Evolutionary conservation across 257 asterid species (phyloP).

Genomic region (Fraxinus pennsylvanica): DNA sequence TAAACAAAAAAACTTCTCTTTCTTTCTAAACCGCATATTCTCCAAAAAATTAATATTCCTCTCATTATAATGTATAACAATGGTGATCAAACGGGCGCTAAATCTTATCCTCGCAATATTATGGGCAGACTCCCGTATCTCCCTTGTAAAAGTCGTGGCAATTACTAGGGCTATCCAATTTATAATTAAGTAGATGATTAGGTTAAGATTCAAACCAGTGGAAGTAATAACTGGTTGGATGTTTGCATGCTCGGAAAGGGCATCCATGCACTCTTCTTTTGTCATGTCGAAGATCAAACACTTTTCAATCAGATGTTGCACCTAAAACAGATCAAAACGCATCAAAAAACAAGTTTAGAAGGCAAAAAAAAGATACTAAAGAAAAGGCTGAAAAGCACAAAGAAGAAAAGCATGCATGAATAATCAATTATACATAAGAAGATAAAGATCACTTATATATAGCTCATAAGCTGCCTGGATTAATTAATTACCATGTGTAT

Average conservation of each 20-base stretch:
- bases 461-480: background rate
- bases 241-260: slow-evolving; percentile 85
- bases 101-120: too few species aligned
- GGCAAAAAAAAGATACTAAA: background rate
- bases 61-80: too few species aligned
- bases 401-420: background rate
- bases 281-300: slow-evolving; percentile 78
- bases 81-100: too few species aligned
- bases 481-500: slow-evolving; percentile 43
- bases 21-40: too few species aligned
- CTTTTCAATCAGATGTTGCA: slow-evolving; percentile 72
- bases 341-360: background rate
- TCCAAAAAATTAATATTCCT: too few species aligned
- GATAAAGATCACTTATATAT: background rate
- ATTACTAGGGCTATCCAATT: slow-evolving; percentile 16
- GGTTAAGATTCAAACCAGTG: slow-evolving; percentile 32
- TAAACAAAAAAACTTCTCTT: too few species aligned
- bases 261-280: slow-evolving; percentile 92
- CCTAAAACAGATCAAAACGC: slow-evolving; percentile 31
- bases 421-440: too few species aligned
- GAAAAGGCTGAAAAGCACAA: too few species aligned
- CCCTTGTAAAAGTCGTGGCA: background rate
- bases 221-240: slow-evolving; percentile 71
- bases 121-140: background rate
- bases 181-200: background rate